These are phyloP conservation scores for Pseudogymnoascus sp. DNA, from an alignment of 2,329 filamentous ascomycete species.

Conservation along the genomic window DNA sequence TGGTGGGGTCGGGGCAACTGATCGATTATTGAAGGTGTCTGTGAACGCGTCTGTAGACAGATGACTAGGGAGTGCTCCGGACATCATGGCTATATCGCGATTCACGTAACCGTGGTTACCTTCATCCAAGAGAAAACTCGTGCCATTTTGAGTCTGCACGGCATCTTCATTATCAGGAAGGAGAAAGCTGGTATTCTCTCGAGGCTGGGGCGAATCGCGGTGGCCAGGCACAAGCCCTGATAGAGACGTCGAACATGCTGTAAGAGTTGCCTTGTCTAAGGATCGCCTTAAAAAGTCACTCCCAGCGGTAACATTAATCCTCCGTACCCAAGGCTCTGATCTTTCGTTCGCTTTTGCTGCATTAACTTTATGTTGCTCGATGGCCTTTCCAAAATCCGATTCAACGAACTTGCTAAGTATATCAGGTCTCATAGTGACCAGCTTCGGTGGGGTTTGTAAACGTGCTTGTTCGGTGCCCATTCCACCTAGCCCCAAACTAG, in stretches of 20 bases:
- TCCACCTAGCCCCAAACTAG: not conserved
- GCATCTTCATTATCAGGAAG: not conserved
- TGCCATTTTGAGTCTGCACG: not conserved
- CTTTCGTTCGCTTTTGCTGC: not conserved
- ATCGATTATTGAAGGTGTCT: constrained; percentile 43
- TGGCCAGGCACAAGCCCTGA: not conserved
- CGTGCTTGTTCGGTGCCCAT: not conserved
- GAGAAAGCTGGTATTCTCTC: constrained; percentile 2
- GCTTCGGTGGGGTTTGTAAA: constrained; percentile 1
- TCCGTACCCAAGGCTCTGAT: not conserved
- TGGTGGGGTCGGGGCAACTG: constrained; percentile 52
- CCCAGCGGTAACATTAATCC: constrained; percentile 4
- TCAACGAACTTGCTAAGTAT: constrained; percentile 6
- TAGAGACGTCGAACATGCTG: not conserved
- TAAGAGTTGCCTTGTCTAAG: not conserved
- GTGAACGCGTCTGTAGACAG: constrained; percentile 47
- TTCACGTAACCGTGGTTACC: constrained; percentile 43
- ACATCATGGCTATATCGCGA: constrained; percentile 44
- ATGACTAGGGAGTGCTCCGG: constrained; percentile 34
- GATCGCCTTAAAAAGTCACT: constrained; percentile 4
- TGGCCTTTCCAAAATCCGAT: not conserved
- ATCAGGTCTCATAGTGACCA: constrained; percentile 5
- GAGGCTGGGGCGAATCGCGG: not conserved
- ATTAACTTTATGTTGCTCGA: constrained; percentile 3
- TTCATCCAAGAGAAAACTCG: constrained; percentile 3